Evolutionary conservation across 2,329 filamentous ascomycete genomes (phyloP).

Genomic region (Blastomyces emzantsi): DNA sequence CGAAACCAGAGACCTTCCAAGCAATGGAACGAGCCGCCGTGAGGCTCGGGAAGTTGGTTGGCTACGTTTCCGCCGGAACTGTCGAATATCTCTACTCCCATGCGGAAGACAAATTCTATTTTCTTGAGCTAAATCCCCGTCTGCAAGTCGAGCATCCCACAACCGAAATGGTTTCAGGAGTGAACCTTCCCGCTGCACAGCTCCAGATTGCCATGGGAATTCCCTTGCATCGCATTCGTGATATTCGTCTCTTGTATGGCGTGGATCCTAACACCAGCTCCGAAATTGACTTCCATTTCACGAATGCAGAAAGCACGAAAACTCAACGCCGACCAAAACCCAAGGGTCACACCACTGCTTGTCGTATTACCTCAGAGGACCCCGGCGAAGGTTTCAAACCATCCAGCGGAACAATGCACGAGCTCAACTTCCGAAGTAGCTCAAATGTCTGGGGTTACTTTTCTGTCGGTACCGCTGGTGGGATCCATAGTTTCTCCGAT

Average conservation of each 20-base stretch:
- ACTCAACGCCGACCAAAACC: slow-evolving; percentile 83
- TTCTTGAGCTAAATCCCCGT: slow-evolving; percentile 96
- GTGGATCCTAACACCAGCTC: slow-evolving; percentile 79
- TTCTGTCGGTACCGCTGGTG: slow-evolving; percentile 91
- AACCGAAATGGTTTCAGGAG: slow-evolving; percentile 97
- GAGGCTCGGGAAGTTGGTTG: slow-evolving; percentile 83
- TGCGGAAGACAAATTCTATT: slow-evolving; percentile 98
- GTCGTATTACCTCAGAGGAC: slow-evolving; percentile 98
- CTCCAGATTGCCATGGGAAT: slow-evolving; percentile 99
- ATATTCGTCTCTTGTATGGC: slow-evolving; percentile 93
- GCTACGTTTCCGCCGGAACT: slow-evolving; percentile 96
- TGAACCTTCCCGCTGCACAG: slow-evolving; percentile 93
- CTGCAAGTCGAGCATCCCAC: slow-evolving; percentile 99
- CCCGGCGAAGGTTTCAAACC: slow-evolving; percentile 99
- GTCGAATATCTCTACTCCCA: slow-evolving; percentile 99
- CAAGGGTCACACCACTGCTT: slow-evolving; percentile 95
- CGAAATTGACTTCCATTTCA: slow-evolving; percentile 95
- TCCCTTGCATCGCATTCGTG: slow-evolving; percentile 85
- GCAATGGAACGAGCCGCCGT: slow-evolving; percentile 96
- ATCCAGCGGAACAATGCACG: slow-evolving; percentile 97
- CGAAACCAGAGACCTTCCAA: slow-evolving; percentile 78
- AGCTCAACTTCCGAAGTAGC: slow-evolving; percentile 96
- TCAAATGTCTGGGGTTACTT: slow-evolving; percentile 99
- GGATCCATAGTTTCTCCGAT: slow-evolving; percentile 98
- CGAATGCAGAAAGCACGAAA: slow-evolving; percentile 69